These are phyloP conservation scores for Ophiostoma perfectum DNA, from an alignment of 2,329 filamentous ascomycete genomes.

Conservation along the genomic window DNA sequence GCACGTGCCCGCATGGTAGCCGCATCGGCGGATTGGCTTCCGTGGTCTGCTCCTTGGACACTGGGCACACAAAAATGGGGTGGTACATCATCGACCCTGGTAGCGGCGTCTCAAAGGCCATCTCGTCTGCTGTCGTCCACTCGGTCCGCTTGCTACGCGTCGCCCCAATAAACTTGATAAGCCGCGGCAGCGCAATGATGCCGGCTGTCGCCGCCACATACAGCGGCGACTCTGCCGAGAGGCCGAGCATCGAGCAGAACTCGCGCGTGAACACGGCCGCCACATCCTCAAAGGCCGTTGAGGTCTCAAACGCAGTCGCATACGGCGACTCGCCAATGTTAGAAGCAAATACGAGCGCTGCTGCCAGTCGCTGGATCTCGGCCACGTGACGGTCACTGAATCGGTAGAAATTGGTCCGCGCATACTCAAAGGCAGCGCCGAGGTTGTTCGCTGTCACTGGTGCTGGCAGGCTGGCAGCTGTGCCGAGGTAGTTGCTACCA, in stretches of 20 bases:
- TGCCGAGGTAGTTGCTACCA: background rate
- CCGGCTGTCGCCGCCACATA: conserved; percentile 91
- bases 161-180: conserved; percentile 82
- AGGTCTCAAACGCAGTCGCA: conserved; percentile 65
- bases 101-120: conserved; percentile 66
- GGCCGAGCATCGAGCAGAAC: conserved; percentile 84
- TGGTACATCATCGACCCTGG: conserved; percentile 69
- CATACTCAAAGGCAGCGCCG: conserved; percentile 64
- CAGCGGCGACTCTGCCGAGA: conserved; percentile 86
- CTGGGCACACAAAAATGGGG: conserved; percentile 94
- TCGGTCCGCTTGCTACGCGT: conserved; percentile 86
- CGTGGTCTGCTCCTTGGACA: conserved; percentile 93
- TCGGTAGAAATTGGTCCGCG: conserved; percentile 62
- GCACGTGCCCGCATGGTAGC: conserved; percentile 90
- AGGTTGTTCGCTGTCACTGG: conserved; percentile 33
- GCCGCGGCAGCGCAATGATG: conserved; percentile 79
- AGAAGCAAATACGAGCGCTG: conserved; percentile 70
- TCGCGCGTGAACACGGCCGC: conserved; percentile 84
- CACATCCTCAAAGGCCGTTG: conserved; percentile 67
- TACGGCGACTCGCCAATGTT: conserved; percentile 78
- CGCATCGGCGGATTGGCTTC: conserved; percentile 94
- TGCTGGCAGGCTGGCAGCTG: background rate
- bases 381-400: conserved; percentile 70
- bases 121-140: conserved; percentile 87
- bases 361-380: conserved; percentile 76